Conservation (phyloP, 73 alveolate species). For the Chromera velia region DNA sequence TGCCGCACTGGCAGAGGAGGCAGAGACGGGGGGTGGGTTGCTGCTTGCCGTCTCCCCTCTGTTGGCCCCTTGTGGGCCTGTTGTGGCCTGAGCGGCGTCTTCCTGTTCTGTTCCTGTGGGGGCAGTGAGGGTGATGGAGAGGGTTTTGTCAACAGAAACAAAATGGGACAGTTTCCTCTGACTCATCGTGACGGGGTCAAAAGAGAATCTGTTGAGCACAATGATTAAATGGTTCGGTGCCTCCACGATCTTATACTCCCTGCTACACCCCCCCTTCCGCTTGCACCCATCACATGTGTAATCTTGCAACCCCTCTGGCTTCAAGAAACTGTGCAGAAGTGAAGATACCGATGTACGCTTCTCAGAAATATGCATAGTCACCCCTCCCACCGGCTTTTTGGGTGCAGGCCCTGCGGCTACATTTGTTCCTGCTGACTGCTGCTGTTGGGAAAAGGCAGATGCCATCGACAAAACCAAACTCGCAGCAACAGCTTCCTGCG, state of each 20-base stretch:
- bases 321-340: background rate
- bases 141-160: background rate
- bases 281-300: background rate
- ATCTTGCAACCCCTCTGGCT: background rate
- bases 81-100: background rate
- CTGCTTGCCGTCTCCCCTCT: too few species aligned
- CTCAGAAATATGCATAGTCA: too few species aligned
- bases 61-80: background rate
- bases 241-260: background rate
- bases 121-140: background rate
- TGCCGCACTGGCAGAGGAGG: background rate
- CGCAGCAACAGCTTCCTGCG: too few species aligned
- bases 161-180: background rate
- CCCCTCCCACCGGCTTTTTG: too few species aligned
- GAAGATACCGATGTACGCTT: too few species aligned
- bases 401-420: too few species aligned
- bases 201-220: background rate
- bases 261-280: background rate
- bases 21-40: background rate
- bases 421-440: too few species aligned
- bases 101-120: too few species aligned
- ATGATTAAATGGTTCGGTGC: background rate
- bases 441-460: too few species aligned
- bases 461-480: too few species aligned
- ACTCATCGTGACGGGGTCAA: background rate